A percentile compares a stretch with the other conserved stretches of the same genome.
phyloP scores from a whole-genome alignment of 75 land plant genomes.

The Gnetum montanum region DNA sequence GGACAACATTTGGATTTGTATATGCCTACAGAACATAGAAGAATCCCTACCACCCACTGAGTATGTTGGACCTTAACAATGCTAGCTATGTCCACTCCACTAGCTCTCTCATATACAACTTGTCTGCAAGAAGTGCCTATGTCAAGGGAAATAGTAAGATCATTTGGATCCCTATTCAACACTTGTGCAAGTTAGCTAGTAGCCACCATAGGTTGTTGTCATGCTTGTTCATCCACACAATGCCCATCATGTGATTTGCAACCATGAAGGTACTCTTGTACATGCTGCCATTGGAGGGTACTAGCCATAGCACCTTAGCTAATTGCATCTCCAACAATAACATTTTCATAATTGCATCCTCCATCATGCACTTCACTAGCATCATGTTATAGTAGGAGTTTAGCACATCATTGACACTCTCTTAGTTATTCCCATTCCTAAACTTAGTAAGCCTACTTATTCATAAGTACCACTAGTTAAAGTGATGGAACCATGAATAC shows the following conservation, averaged over 20 bases:
- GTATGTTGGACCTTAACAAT: slow-evolving; percentile 43
- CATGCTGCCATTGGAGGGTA: slow-evolving; percentile 32
- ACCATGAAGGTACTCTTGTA: slow-evolving; percentile 54
- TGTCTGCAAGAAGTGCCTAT: slow-evolving; percentile 58
- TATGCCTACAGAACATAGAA: slow-evolving; percentile 27
- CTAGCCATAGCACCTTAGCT: slow-evolving; percentile 77
- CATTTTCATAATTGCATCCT: slow-evolving; percentile 62
- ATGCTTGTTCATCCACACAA: slow-evolving; percentile 89
- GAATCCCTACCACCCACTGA: slow-evolving; percentile 79
- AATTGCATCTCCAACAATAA: slow-evolving; percentile 55
- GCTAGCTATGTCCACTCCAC: slow-evolving; percentile 74
- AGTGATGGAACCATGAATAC: slow-evolving; percentile 63
- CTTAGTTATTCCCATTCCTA: slow-evolving; percentile 87
- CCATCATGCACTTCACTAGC: slow-evolving; percentile 60
- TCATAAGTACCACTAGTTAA: slow-evolving; percentile 93
- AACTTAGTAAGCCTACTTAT: slow-evolving; percentile 84
- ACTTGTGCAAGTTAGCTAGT: slow-evolving; percentile 64
- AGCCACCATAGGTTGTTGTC: slow-evolving; percentile 92
- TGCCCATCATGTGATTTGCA: slow-evolving; percentile 65
- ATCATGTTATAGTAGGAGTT: slow-evolving; percentile 87
- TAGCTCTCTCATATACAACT: slow-evolving; percentile 44
- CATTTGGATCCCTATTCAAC: slow-evolving; percentile 80
- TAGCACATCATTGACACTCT: slow-evolving; percentile 90
- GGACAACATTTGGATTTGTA: slow-evolving; percentile 49
- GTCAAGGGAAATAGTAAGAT: slow-evolving; percentile 73